Conservation (phyloP, 2,329 filamentous ascomycete genomes). For the Paecilomyces niveus region DNA sequence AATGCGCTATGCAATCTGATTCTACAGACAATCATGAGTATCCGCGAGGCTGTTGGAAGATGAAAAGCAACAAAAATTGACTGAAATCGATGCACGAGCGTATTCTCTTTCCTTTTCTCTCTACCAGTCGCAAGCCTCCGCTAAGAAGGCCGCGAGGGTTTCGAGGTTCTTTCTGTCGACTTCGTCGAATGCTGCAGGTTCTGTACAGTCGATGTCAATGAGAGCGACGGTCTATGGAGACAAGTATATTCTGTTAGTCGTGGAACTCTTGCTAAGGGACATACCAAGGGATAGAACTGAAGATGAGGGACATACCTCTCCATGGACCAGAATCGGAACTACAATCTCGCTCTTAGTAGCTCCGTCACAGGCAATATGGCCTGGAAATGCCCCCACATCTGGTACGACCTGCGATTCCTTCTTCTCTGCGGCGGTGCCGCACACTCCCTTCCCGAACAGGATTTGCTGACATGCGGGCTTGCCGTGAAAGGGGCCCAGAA, state of each 20-base stretch:
- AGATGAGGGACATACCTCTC: conserved; percentile 11
- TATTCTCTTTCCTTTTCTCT: not conserved
- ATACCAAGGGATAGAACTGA: not conserved
- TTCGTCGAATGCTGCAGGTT: conserved; percentile 37
- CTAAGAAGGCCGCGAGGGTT: conserved; percentile 32
- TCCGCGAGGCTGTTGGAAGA: not conserved
- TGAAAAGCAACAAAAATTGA: not conserved
- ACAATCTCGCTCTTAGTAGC: conserved; percentile 45
- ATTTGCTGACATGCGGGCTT: conserved; percentile 44
- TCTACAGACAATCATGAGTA: not conserved
- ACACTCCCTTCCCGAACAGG: conserved; percentile 39
- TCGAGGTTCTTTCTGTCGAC: conserved; percentile 38
- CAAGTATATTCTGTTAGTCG: not conserved
- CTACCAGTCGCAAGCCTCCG: conserved; percentile 35
- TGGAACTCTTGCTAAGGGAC: not conserved
- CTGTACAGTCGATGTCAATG: conserved; percentile 42
- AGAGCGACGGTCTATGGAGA: conserved; percentile 37
- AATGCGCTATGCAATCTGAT: not conserved
- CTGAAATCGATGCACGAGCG: not conserved
- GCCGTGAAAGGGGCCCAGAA: conserved; percentile 43
- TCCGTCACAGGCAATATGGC: conserved; percentile 45
- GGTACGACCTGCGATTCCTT: conserved; percentile 35
- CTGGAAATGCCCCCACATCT: conserved; percentile 38
- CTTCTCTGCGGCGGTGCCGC: conserved; percentile 36
- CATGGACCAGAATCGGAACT: conserved; percentile 34